Evolutionary conservation across 805 yeast species (phyloP), one percentile per base, ranked within the genome.

Genomic region (Lachancea sp.): DNA sequence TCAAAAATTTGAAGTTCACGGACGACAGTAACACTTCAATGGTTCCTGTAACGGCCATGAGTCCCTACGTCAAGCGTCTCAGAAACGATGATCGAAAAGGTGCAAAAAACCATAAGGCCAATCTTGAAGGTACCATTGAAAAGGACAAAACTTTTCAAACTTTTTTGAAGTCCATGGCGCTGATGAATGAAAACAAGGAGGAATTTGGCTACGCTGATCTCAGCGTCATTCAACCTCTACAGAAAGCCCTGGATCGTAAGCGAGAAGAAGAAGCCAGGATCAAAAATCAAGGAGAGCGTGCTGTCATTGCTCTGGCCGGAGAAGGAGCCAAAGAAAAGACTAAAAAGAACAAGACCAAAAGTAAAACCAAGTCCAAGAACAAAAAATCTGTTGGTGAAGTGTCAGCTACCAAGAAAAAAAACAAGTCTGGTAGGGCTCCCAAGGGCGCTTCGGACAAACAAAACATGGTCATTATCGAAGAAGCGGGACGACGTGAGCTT

Each of bases 1-100:
- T 72, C 8, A 47, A 54, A 17, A 64, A 56, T 1, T 53, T 64
- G 30, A 54, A 37, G n/a, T 62, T 62, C 60, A 30, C 66, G 60
- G 61, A 62, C 46, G 60, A 58, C 40, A 51, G 47, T 30, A 59
- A 56, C 36, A 59, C 55, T 39, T 49, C 58, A 8, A 49, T 51
- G 45, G 50, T 38, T 22, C 55, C 53, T 27, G 47, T 41, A 17
- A 29, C 52, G 6, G 52, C 46, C 25, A 36, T 57, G 3, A 56
- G 65, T 2, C 53, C 62, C 6, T 59, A 56, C 39, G 49, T 49
- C 10, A 57, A 54, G 33, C 53, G 47, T 26, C 31, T 53, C n/a
- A 37, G 42, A 4, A 44, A 38, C 10, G 38, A 46, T 2, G 49
- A 43, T 12, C 42, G 37, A 31, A 53, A 49, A 41, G 52, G 42